Base-by-base conservation (phyloP, 331 rosid genomes). In the Arachis monticola region DNA sequence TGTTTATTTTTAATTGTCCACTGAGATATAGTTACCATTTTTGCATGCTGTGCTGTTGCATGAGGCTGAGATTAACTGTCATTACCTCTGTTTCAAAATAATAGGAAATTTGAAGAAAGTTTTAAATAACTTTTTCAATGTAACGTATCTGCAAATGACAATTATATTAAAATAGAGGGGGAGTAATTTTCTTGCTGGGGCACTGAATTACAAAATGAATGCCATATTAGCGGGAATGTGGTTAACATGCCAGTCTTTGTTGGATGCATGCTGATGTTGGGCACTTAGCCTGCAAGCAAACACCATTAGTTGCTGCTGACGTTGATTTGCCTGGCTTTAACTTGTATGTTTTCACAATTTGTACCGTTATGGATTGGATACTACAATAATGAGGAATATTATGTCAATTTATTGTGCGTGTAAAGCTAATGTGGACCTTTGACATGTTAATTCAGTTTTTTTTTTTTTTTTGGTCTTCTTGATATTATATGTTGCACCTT, bases 11-110 rank as follows among this genome's bases (percentile, higher is more conserved):
- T 56, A 7, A 60, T 55, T 70, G 74, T 6, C 14, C 31, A 27
- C 61, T 45, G 68, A 72, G 60, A 10, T 22, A 63, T 64, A 44
- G 61, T 40, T 64, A 57, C 65, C 32, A 11, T 11, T 1, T 74
- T 45, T 53, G 63, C 52, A 52, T 44, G 7, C 59, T 10, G 8
- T 31, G 60, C 44, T 32, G 52, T 27, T 0, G 22, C 50, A 7
- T 17, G 52, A 11, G 82, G 57, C 76, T 72, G 38, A 6, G 61
- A 46, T 47, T 17, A 17, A 31, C 47, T 32, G 38, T 32, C 38
- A 32, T 0, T 32, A 3, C 4, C 38, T 32, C 38, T 32, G 38
- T 32, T 2, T 32, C 4, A 32, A 32, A 32, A 32, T 2, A 32
- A 32, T 3, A 32, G 4, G 38, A 2, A 32, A 32, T 32, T 32